phyloP scores from a whole-genome alignment of 2,329 filamentous ascomycete genomes.

The Fusarium staphyleae region DNA sequence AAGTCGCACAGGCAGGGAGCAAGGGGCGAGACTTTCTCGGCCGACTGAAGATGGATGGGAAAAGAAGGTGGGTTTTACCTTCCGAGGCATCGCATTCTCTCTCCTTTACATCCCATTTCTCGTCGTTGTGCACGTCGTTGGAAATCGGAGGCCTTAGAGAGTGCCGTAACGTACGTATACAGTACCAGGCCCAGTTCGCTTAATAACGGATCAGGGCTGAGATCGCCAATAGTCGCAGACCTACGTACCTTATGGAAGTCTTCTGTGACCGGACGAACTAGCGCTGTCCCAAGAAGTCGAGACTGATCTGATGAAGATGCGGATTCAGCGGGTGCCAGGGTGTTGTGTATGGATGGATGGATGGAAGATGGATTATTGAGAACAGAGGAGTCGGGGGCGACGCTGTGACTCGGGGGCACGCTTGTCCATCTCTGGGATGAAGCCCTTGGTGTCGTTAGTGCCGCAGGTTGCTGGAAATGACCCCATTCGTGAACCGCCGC shows the following conservation, averaged over 20 bases:
- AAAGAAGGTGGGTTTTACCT: conserved; percentile 9
- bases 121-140: conserved; percentile 9
- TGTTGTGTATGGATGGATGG: conserved; percentile 11
- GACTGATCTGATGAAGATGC: conserved; percentile 18
- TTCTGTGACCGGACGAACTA: conserved; percentile 14
- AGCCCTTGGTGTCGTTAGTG: conserved; percentile 21
- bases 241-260: conserved; percentile 4
- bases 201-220: conserved; percentile 12
- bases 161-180: conserved; percentile 15
- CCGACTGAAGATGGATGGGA: conserved; percentile 17
- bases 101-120: conserved; percentile 16
- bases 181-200: conserved; percentile 20
- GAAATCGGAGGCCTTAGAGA: conserved; percentile 27
- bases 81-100: conserved; percentile 8
- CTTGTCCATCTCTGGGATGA: conserved; percentile 38
- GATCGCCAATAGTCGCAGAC: conserved; percentile 11
- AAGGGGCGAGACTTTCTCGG: conserved; percentile 31
- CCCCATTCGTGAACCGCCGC: conserved; percentile 38
- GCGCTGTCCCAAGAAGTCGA: conserved; percentile 12
- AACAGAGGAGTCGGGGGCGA: conserved; percentile 31
- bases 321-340: conserved; percentile 19
- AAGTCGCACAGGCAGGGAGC: conserved; percentile 18
- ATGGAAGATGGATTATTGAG: conserved; percentile 8
- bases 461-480: conserved; percentile 37
- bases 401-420: conserved; percentile 26